phyloP scores from a whole-genome alignment of 2,329 filamentous ascomycete genomes.

The Aspergillus jensenii region DNA sequence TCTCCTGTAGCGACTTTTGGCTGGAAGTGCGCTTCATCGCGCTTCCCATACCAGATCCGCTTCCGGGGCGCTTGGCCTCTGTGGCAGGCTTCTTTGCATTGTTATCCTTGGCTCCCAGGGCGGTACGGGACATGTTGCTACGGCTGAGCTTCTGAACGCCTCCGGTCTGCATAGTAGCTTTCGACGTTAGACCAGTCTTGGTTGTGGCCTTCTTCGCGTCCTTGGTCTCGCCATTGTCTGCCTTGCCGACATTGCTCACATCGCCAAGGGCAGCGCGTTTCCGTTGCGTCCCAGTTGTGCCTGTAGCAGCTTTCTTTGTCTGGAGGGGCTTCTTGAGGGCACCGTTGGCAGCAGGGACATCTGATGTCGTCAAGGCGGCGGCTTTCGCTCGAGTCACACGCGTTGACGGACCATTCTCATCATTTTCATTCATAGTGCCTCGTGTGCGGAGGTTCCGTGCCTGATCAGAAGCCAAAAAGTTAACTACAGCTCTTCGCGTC shows the following conservation, averaged over 20 bases:
- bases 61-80: slow-evolving; percentile 70
- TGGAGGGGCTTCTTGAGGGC: slow-evolving; percentile 64
- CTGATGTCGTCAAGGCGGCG: slow-evolving; percentile 59
- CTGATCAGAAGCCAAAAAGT: slow-evolving; percentile 51
- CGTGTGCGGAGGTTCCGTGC: slow-evolving; percentile 71
- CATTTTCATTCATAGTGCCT: slow-evolving; percentile 85
- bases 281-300: slow-evolving; percentile 53
- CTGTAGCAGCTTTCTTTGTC: slow-evolving; percentile 64
- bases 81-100: slow-evolving; percentile 60
- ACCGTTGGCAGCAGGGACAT: slow-evolving; percentile 58
- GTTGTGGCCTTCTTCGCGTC: slow-evolving; percentile 73
- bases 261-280: slow-evolving; percentile 87
- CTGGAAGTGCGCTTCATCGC: slow-evolving; percentile 66
- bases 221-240: slow-evolving; percentile 54
- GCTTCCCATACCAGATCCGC: slow-evolving; percentile 67
- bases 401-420: slow-evolving; percentile 79
- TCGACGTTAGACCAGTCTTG: slow-evolving; percentile 72
- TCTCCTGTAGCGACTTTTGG: slow-evolving; percentile 60
- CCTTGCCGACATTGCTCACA: slow-evolving; percentile 89
- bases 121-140: slow-evolving; percentile 61
- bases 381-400: slow-evolving; percentile 93
- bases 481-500: background rate
- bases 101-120: slow-evolving; percentile 64
- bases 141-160: slow-evolving; percentile 73
- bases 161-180: slow-evolving; percentile 73